These are phyloP conservation scores for Claviceps digitariae DNA, from an alignment of 2,329 filamentous ascomycete genomes.

Conservation along the genomic window DNA sequence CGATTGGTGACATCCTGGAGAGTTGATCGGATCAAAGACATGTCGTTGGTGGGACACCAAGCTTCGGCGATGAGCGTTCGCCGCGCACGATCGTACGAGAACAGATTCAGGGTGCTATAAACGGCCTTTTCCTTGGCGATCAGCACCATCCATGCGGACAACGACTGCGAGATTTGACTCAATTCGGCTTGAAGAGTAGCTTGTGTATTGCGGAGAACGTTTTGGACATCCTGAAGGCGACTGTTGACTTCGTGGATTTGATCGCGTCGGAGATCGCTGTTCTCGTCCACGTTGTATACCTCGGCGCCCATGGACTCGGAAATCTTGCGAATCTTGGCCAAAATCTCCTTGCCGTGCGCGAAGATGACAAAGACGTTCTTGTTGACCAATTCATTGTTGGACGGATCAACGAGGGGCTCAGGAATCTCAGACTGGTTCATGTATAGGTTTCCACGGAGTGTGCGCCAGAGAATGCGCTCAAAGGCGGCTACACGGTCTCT, in stretches of 20 bases:
- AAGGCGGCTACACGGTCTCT: constrained; percentile 89
- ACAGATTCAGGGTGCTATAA: constrained; percentile 88
- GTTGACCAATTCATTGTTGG: constrained; percentile 79
- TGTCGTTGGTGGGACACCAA: constrained; percentile 88
- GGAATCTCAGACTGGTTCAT: constrained; percentile 99
- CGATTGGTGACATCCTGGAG: constrained; percentile 94
- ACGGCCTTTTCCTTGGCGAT: constrained; percentile 98
- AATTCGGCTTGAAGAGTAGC: constrained; percentile 86
- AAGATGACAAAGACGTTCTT: constrained; percentile 99
- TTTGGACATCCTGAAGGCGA: constrained; percentile 78
- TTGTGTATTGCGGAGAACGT: constrained; percentile 90
- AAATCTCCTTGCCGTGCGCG: constrained; percentile 93
- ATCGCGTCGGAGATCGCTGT: constrained; percentile 85
- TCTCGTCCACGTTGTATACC: constrained; percentile 94
- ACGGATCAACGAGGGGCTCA: constrained; percentile 80
- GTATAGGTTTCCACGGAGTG: constrained; percentile 92
- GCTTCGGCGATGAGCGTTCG: constrained; percentile 96
- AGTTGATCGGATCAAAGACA: constrained; percentile 80
- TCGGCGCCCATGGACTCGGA: constrained; percentile 94
- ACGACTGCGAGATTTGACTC: constrained; percentile 78
- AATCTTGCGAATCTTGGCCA: constrained; percentile 98
- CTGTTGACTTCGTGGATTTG: constrained; percentile 97
- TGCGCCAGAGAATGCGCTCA: constrained; percentile 94
- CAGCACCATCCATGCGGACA: constrained; percentile 95
- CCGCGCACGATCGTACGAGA: constrained; percentile 89